Base-by-base conservation (phyloP, 371 early-diverging fungal species). In the Umbelopsis sp. region DNA sequence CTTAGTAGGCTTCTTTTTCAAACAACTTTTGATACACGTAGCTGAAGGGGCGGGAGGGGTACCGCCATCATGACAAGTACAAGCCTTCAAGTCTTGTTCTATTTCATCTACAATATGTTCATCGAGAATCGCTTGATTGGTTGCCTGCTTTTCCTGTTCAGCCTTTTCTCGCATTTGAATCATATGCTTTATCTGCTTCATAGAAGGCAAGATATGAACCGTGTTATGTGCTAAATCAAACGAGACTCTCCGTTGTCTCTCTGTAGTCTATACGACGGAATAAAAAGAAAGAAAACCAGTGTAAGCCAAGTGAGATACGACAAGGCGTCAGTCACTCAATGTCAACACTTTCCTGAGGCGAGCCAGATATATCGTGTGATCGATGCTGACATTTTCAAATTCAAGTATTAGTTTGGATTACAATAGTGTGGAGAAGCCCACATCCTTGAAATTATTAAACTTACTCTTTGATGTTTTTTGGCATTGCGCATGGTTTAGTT, bases 91-190 rank as follows among this genome's bases (percentile, higher is more conserved):
- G 22, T 63, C 69, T 38, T 68, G 67, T 38, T 77, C 72, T 18
- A 83, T 83, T 74, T 83, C 83, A 12, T 72, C 57, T 64, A 83
- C 71, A 45, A 83, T 83, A 45, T 71, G 65, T 35, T 83, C 83
- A 63, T 71, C 74, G 25, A 80, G 62, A 74, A 83, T 74, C 10
- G 76, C 76, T 72, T 77, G 71, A 57, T 72, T 76, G 4, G 77
- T 65, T 12, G 67, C 69, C 45, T 70, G 73, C 10, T 75, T 71
- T 50, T 76, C 70, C 72, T 57, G 57, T 35, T 57, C 73, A 76
- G 44, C 73, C 76, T 75, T 83, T 80, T 11, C 77, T 68, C n/a
- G 68, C 68, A 50, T 66, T 70, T 62, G 68, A 51, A 50, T 72
- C 74, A 11, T 76, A 74, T 63, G 70, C 73, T 63, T 77, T 70